Percentiles rank a stretch among this genome's conserved stretches.
These are phyloP conservation scores for Plantago major DNA, from an alignment of 257 asterid species.

Conservation along the genomic window DNA sequence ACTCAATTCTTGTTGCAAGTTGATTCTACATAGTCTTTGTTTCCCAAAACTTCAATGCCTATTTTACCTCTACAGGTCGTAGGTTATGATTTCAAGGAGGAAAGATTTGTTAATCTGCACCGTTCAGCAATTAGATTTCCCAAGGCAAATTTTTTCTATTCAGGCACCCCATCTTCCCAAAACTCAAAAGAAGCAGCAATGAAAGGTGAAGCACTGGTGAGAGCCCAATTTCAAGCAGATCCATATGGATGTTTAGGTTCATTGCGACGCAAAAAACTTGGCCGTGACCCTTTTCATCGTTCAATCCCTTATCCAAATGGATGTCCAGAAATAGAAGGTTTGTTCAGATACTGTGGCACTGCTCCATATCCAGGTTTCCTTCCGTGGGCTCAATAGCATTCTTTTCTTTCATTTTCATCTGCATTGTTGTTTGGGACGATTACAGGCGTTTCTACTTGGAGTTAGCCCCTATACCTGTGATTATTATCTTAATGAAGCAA, in stretches of 20 bases:
- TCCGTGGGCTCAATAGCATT: slow-evolving; percentile 56
- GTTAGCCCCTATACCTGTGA: neutral
- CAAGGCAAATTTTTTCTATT: slow-evolving; percentile 57
- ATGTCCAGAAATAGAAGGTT: slow-evolving; percentile 78
- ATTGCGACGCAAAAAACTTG: slow-evolving; percentile 62
- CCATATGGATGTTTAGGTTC: slow-evolving; percentile 84
- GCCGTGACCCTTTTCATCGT: slow-evolving; percentile 88
- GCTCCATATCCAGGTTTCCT: slow-evolving; percentile 61
- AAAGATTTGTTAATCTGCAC: slow-evolving; percentile 75
- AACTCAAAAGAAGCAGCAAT: slow-evolving; percentile 77
- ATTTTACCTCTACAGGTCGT: slow-evolving; percentile 45
- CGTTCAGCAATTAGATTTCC: slow-evolving; percentile 75
- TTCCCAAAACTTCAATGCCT: neutral
- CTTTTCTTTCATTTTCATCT: neutral
- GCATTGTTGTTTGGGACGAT: neutral
- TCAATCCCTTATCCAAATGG: slow-evolving; percentile 91
- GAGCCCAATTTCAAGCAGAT: slow-evolving; percentile 72
- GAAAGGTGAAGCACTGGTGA: slow-evolving; percentile 79
- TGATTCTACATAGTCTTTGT: neutral
- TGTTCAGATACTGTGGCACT: slow-evolving; percentile 77
- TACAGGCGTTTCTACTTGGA: neutral
- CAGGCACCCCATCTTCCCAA: slow-evolving; percentile 77
- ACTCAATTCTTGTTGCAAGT: neutral
- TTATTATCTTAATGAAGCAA: neutral
- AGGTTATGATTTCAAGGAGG: slow-evolving; percentile 92